Conservation (phyloP, 1,139 yeast genomes). For the Geotrichum histeridarum region DNA sequence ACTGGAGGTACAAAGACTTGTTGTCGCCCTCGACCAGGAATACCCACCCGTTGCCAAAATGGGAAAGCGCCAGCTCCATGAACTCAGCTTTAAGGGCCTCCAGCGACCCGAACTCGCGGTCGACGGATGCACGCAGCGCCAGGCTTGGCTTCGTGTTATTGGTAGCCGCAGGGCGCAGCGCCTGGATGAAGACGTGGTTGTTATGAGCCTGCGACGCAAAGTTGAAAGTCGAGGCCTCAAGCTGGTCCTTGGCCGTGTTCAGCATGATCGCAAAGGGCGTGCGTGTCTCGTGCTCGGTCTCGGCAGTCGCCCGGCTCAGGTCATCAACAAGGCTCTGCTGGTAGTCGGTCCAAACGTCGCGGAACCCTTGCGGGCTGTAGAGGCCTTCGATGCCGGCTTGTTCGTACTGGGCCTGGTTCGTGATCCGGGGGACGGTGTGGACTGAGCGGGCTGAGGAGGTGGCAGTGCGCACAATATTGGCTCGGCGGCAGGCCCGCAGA, state of each 20-base stretch:
- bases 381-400: slow-evolving; percentile 65
- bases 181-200: slow-evolving; percentile 82
- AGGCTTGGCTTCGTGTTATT: slow-evolving; percentile 35
- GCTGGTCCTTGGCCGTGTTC: slow-evolving; percentile 64
- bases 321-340: slow-evolving; percentile 66
- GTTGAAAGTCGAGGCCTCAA: slow-evolving; percentile 70
- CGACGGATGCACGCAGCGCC: slow-evolving; percentile 33
- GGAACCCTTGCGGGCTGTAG: slow-evolving; percentile 62
- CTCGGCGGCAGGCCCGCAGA: neutral
- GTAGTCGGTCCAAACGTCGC: slow-evolving; percentile 74
- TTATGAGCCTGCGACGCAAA: slow-evolving; percentile 89
- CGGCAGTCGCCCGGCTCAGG: slow-evolving; percentile 62
- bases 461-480: neutral
- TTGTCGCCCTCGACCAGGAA: slow-evolving; percentile 71
- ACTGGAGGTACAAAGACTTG: slow-evolving; percentile 59
- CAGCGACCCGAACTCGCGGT: slow-evolving; percentile 41
- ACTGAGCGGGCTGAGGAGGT: slow-evolving; percentile 31
- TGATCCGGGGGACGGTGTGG: slow-evolving; percentile 63
- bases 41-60: slow-evolving; percentile 80
- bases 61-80: slow-evolving; percentile 51
- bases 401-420: slow-evolving; percentile 41
- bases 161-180: slow-evolving; percentile 40
- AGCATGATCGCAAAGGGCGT: slow-evolving; percentile 72
- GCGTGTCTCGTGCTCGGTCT: slow-evolving; percentile 70
- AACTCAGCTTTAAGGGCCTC: slow-evolving; percentile 53